Evolutionary conservation across 192 early-diverging fungal genomes (phyloP).

Genomic region (Coemansia sp.): DNA sequence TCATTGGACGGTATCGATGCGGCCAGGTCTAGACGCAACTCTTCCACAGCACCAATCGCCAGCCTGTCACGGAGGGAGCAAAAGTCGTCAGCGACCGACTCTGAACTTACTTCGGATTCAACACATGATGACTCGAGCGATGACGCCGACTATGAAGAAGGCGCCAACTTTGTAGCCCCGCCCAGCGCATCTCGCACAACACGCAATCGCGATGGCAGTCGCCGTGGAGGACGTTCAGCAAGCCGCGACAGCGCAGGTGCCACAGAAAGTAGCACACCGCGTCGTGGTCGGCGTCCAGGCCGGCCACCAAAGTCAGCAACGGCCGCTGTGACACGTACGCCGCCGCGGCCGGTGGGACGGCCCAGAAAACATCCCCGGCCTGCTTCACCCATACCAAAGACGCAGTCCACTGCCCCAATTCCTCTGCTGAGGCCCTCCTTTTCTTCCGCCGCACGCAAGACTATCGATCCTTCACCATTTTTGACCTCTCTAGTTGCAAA

Average conservation of each 20-base stretch:
- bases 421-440: background rate
- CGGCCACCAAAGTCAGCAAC: background rate
- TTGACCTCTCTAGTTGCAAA: slow-evolving; percentile 19
- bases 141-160: slow-evolving; percentile 14
- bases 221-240: slow-evolving; percentile 1
- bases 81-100: background rate
- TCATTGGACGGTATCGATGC: background rate
- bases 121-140: slow-evolving; percentile 9
- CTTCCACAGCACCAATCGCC: background rate
- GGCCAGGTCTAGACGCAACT: background rate
- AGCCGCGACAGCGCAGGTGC: slow-evolving; percentile 2
- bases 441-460: background rate
- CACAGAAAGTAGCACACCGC: background rate
- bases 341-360: background rate
- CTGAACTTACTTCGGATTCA: background rate
- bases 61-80: background rate
- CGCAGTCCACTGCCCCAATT: background rate
- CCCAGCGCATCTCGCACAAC: slow-evolving; percentile 15
- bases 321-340: background rate
- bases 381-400: background rate
- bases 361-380: background rate
- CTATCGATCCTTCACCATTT: slow-evolving; percentile 7
- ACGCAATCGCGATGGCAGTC: slow-evolving; percentile 11
- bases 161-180: background rate
- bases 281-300: background rate